phyloP scores from a whole-genome alignment of 2,329 filamentous ascomycete species.

The Talaromyces amestolkiae region DNA sequence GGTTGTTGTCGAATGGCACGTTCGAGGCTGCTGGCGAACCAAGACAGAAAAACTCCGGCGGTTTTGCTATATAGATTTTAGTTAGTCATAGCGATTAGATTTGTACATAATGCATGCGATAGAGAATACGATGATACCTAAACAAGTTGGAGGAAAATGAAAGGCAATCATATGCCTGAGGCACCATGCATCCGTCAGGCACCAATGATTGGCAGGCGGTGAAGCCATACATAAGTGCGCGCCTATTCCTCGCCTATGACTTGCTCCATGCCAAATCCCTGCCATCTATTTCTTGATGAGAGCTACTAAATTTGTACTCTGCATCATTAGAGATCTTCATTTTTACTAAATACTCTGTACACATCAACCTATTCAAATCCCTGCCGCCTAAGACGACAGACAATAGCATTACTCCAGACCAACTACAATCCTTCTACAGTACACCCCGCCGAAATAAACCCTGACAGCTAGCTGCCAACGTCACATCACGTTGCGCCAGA shows the following conservation, averaged over 20 bases:
- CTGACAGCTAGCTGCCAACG: slow-evolving; percentile 13
- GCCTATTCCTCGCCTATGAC: slow-evolving; percentile 8
- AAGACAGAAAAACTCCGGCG: slow-evolving; percentile 68
- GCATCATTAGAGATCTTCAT: not conserved
- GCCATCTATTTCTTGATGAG: not conserved
- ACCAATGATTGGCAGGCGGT: slow-evolving; percentile 16
- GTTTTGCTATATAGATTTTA: slow-evolving; percentile 40
- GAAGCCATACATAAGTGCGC: slow-evolving; percentile 13
- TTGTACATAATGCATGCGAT: not conserved
- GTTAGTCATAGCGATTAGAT: not conserved
- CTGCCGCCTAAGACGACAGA: not conserved
- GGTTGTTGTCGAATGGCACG: slow-evolving; percentile 58
- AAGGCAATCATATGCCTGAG: slow-evolving; percentile 7
- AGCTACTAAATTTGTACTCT: not conserved
- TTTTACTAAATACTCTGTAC: not conserved
- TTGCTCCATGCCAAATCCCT: not conserved
- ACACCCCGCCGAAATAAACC: slow-evolving; percentile 11
- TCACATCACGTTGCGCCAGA: slow-evolving; percentile 16
- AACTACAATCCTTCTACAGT: not conserved
- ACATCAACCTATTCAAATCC: not conserved
- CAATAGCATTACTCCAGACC: slow-evolving; percentile 2
- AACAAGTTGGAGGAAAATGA: not conserved
- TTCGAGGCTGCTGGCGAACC: slow-evolving; percentile 79
- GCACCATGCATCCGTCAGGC: slow-evolving; percentile 9
- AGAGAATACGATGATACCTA: not conserved